Conservation (phyloP, 306 rosid species). For the Cucumis hystrix region DNA sequence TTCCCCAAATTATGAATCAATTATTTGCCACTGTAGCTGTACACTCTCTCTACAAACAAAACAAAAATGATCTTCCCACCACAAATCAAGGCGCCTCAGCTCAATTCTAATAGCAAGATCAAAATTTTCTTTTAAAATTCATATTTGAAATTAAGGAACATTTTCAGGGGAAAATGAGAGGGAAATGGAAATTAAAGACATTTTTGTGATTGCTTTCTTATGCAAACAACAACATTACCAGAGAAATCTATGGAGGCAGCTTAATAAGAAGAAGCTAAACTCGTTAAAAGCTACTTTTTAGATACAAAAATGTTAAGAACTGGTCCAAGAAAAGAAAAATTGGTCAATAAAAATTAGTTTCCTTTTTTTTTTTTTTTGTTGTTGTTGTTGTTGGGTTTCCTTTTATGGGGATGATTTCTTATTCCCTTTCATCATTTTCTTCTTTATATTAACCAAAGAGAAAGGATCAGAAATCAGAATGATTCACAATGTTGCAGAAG, state of each 20-base stretch:
- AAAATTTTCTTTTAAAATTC: neutral
- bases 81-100: neutral
- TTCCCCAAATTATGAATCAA: neutral
- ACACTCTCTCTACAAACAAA: neutral
- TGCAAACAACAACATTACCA: slow-evolving; percentile 1
- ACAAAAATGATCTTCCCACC: neutral
- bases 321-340: slow-evolving; percentile 1
- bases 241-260: neutral
- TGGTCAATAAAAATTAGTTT: neutral
- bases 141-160: neutral
- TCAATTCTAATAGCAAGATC: neutral
- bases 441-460: neutral
- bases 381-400: neutral
- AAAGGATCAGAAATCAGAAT: slow-evolving; percentile 14
- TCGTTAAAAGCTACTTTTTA: slow-evolving; percentile 10
- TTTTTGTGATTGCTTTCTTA: neutral
- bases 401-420: neutral
- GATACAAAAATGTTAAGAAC: slow-evolving; percentile 5
- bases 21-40: neutral
- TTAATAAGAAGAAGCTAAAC: neutral
- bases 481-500: slow-evolving; percentile 32
- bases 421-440: neutral
- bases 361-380: too few relatives aligned
- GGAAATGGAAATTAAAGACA: neutral
- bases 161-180: neutral